Evolutionary conservation across 306 rosid genomes (phyloP).

Genomic region (Acacia crassicarpa): DNA sequence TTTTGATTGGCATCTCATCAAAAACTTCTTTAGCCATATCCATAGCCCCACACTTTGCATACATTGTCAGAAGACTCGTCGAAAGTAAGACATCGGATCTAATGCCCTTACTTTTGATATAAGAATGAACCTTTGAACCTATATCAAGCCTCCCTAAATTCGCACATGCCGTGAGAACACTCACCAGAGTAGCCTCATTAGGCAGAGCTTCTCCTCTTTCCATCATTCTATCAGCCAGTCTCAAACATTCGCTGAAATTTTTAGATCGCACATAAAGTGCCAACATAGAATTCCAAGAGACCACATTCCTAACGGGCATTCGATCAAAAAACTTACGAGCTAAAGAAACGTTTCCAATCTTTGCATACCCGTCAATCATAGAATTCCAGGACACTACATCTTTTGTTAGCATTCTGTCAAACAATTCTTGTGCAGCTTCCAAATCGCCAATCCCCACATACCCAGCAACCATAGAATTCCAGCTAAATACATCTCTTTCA

Average conservation of each 20-base stretch:
- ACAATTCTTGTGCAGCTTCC: constrained; percentile 48
- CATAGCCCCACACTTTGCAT: constrained; percentile 65
- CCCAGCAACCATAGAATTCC: constrained; percentile 61
- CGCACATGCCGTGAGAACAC: constrained; percentile 66
- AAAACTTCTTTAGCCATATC: constrained; percentile 60
- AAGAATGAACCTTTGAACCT: constrained; percentile 59
- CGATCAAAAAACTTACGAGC: constrained; percentile 46
- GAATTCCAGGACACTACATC: constrained; percentile 68
- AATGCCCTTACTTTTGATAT: constrained; percentile 36
- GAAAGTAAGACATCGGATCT: constrained; percentile 58
- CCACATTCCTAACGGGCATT: constrained; percentile 47
- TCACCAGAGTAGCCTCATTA: constrained; percentile 67
- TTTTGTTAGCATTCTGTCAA: constrained; percentile 43
- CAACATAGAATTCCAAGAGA: constrained; percentile 62
- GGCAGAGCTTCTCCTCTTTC: constrained; percentile 47
- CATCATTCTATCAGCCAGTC: constrained; percentile 51
- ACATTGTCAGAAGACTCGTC: constrained; percentile 65
- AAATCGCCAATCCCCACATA: constrained; percentile 45
- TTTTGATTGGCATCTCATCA: constrained; percentile 53
- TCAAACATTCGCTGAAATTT: constrained; percentile 52
- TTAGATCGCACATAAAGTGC: constrained; percentile 47
- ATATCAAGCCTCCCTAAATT: constrained; percentile 52
- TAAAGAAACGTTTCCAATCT: constrained; percentile 35
- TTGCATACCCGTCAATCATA: constrained; percentile 67
- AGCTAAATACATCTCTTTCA: constrained; percentile 49